phyloP scores from a whole-genome alignment of 257 asterid species.

The Nicotiana attenuata region DNA sequence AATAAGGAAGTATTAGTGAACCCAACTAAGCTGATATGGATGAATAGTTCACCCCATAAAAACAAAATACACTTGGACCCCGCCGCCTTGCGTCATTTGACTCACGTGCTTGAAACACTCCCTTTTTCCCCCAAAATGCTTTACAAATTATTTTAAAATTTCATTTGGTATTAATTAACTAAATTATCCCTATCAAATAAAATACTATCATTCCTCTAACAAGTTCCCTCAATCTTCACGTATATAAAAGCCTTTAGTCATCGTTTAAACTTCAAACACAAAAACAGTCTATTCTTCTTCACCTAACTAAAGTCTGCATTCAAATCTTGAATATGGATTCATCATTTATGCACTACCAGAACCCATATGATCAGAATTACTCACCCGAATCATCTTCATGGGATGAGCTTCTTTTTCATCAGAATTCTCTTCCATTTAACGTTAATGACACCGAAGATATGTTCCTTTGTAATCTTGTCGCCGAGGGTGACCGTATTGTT shows the following conservation, averaged over 20 bases:
- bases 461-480: constrained; percentile 43
- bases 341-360: constrained; percentile 21
- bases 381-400: constrained; percentile 23
- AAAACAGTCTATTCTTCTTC: not conserved
- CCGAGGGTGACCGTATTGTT: constrained; percentile 20
- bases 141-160: not conserved
- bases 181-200: no score
- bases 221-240: not conserved
- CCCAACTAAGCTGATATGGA: not conserved
- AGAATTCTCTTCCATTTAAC: constrained; percentile 56
- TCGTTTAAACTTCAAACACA: not conserved
- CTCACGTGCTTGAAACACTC: constrained; percentile 42
- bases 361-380: constrained; percentile 9
- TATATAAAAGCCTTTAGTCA: constrained; percentile 1
- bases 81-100: constrained; percentile 64
- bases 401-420: constrained; percentile 24
- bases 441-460: constrained; percentile 60
- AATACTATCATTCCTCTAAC: not conserved
- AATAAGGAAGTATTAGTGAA: not conserved
- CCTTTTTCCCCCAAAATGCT: not conserved
- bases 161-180: not conserved
- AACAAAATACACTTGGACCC: constrained; percentile 2
- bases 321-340: constrained; percentile 6
- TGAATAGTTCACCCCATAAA: not conserved
- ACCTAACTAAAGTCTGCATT: not conserved